Evolutionary conservation across 2,329 filamentous ascomycete species (phyloP).

Genomic region (Diaporthe velutina): DNA sequence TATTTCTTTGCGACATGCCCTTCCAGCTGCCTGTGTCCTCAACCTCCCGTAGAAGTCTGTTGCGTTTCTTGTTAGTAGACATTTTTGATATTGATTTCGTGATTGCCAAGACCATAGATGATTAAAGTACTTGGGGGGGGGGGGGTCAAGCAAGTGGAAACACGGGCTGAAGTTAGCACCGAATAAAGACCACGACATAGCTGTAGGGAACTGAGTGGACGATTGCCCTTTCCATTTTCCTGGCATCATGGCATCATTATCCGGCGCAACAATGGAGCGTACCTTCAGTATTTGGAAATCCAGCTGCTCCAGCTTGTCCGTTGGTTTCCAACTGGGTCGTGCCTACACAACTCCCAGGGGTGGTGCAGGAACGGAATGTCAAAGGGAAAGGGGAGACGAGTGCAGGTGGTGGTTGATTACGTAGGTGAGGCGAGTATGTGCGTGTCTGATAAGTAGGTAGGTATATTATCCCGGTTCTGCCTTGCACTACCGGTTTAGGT

Average conservation of each 20-base stretch:
- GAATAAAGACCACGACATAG: neutral
- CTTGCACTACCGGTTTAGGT: slow-evolving; percentile 14
- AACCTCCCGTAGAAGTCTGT: slow-evolving; percentile 32
- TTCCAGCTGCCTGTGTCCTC: slow-evolving; percentile 38
- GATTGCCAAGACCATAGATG: neutral
- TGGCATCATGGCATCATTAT: neutral
- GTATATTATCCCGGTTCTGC: slow-evolving; percentile 4
- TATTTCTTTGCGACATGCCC: slow-evolving; percentile 33
- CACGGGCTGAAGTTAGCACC: neutral
- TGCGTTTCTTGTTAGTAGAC: neutral
- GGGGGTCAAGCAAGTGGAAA: neutral
- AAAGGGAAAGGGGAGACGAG: slow-evolving; percentile 2
- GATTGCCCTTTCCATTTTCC: slow-evolving; percentile 12
- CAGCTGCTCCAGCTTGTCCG: slow-evolving; percentile 38
- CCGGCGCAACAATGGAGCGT: slow-evolving; percentile 36
- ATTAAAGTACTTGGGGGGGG: neutral
- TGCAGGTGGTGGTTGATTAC: neutral
- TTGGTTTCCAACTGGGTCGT: slow-evolving; percentile 22
- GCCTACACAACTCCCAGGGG: slow-evolving; percentile 23
- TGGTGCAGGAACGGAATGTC: slow-evolving; percentile 7
- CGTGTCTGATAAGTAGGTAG: slow-evolving; percentile 5
- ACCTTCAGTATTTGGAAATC: slow-evolving; percentile 38
- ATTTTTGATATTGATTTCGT: neutral
- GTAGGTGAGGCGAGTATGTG: neutral
- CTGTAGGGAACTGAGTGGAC: neutral